Evolutionary conservation across 345 rosid genomes (phyloP).

Genomic region (Leavenworthia alabamica): DNA sequence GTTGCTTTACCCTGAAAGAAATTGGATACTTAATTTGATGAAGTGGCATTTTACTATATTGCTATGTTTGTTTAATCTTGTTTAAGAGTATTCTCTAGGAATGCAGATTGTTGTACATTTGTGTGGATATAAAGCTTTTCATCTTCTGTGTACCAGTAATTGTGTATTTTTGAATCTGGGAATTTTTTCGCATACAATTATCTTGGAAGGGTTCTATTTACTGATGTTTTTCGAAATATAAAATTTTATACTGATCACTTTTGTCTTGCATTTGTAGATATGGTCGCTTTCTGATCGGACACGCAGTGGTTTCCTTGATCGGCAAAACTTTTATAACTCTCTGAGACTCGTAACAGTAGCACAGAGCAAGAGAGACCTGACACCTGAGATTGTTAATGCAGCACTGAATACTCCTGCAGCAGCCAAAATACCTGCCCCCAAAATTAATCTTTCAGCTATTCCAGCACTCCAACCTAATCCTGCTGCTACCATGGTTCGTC

Average conservation of each 20-base stretch:
- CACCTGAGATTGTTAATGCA: constrained; percentile 92
- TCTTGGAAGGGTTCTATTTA: background rate
- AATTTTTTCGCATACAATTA: too few species aligned
- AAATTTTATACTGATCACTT: constrained; percentile 6
- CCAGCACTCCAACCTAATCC: constrained; percentile 43
- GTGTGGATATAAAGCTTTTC: background rate
- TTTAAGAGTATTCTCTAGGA: too few species aligned
- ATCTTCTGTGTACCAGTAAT: too few species aligned
- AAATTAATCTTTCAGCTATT: constrained; percentile 59
- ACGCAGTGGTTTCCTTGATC: constrained; percentile 70
- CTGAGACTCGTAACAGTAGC: constrained; percentile 96
- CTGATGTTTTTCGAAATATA: background rate
- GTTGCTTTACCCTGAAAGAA: background rate
- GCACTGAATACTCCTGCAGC: constrained; percentile 91
- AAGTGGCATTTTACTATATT: too few species aligned
- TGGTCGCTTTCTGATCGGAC: constrained; percentile 86
- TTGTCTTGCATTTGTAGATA: constrained; percentile 46
- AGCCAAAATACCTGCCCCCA: constrained; percentile 91
- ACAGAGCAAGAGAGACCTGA: constrained; percentile 87
- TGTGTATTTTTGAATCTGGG: too few species aligned
- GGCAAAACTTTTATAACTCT: constrained; percentile 75
- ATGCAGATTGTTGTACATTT: too few species aligned
- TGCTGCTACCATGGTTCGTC: constrained; percentile 39
- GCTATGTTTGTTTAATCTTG: background rate
- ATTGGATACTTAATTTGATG: constrained; percentile 13